These are phyloP conservation scores for Boletus rufocinnamomeus DNA, from an alignment of 768 basidiomycete species.

Conservation along the genomic window DNA sequence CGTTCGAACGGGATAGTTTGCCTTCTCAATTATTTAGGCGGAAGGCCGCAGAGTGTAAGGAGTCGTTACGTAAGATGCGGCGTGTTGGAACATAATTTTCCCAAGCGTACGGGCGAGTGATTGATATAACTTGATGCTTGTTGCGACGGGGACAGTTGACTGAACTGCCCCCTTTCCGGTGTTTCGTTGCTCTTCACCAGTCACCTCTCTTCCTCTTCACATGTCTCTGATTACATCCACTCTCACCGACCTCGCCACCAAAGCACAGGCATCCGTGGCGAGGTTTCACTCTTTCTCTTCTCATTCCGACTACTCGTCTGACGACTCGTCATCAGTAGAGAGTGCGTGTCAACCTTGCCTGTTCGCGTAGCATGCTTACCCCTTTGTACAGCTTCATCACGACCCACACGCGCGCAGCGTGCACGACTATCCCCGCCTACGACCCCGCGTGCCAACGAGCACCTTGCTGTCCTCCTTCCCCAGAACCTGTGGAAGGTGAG, in stretches of 20 bases:
- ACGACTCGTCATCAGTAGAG: conserved; percentile 10
- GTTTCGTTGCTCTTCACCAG: conserved; percentile 10
- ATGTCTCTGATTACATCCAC: conserved; percentile 34
- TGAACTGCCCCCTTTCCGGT: conserved; percentile 1
- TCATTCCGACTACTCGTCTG: conserved; percentile 18
- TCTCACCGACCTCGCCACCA: conserved; percentile 31
- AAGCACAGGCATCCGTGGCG: conserved; percentile 25
- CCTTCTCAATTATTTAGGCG: conserved; percentile 13
- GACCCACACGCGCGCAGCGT: conserved; percentile 19
- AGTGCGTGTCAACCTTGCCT: conserved; percentile 7
- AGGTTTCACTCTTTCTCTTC: conserved; percentile 7
- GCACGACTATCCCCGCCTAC: conserved; percentile 20
- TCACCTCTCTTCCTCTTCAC: conserved; percentile 19
- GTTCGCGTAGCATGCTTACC: neutral
- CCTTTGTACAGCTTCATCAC: conserved; percentile 23
- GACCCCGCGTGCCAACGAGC: conserved; percentile 53
- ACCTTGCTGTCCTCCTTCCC: conserved; percentile 74
- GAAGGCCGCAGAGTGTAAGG: conserved; percentile 6
- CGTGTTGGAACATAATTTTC: conserved; percentile 20
- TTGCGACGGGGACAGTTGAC: conserved; percentile 26
- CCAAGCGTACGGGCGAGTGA: conserved; percentile 23
- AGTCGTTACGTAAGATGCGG: conserved; percentile 22
- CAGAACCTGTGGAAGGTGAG: conserved; percentile 74
- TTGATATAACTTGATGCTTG: conserved; percentile 33
- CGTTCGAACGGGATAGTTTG: neutral